Conservation (phyloP, 2,329 filamentous ascomycete species). For the Fusarium staphyleae region DNA sequence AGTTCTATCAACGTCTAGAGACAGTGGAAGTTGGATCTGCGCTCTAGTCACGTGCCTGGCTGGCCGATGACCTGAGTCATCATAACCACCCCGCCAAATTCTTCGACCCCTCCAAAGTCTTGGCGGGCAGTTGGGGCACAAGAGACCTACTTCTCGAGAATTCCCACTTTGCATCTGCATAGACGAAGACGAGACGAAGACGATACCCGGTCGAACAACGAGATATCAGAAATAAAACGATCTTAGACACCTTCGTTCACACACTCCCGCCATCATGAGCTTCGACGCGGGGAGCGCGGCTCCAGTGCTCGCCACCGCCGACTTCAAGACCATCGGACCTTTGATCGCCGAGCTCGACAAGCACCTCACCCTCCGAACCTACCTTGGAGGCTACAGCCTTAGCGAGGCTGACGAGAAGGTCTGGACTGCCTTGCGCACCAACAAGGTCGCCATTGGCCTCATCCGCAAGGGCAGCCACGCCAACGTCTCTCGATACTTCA, state of each 20-base stretch:
- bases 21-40: constrained; percentile 7
- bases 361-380: constrained; percentile 85
- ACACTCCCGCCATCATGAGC: constrained; percentile 34
- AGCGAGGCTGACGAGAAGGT: constrained; percentile 80
- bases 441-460: constrained; percentile 82
- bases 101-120: constrained; percentile 39
- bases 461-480: constrained; percentile 78
- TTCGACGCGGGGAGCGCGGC: constrained; percentile 40
- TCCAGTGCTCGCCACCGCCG: constrained; percentile 39
- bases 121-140: constrained; percentile 26
- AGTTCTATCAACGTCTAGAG: background rate
- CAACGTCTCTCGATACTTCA: constrained; percentile 87
- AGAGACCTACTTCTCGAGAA: constrained; percentile 26
- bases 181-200: constrained; percentile 1
- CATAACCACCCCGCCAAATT: constrained; percentile 38
- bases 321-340: constrained; percentile 84
- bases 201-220: background rate
- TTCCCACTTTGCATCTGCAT: constrained; percentile 20
- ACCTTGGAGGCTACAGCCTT: constrained; percentile 81
- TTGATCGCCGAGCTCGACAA: constrained; percentile 81
- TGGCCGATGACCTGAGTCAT: constrained; percentile 33
- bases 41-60: constrained; percentile 23
- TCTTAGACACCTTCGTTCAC: background rate
- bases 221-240: background rate
- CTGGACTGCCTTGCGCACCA: constrained; percentile 83